phyloP scores from a whole-genome alignment of 257 asterid genomes.

The Eustoma russellianum region DNA sequence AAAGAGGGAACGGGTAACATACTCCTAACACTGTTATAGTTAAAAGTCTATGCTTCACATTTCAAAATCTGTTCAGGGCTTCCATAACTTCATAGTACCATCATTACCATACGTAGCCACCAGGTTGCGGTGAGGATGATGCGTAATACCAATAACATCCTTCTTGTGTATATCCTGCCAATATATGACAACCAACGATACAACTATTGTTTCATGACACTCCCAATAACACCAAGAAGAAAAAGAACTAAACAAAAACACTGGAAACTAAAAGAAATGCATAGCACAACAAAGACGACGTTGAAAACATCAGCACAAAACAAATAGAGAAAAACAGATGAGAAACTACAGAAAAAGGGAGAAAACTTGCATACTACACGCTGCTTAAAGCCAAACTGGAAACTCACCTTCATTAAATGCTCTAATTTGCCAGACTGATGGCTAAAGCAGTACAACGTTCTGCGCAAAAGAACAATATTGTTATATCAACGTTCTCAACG shows the following conservation, averaged over 20 bases:
- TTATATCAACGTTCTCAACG: no score
- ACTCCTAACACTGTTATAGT: no score
- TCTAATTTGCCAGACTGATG: conserved; percentile 87
- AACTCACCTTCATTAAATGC: conserved; percentile 90
- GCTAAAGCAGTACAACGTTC: conserved; percentile 91
- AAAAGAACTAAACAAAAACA: no score
- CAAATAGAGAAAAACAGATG: not conserved
- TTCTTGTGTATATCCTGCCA: conserved; percentile 77
- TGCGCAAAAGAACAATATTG: conserved; percentile 19
- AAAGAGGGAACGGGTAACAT: no score
- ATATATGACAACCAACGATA: no score
- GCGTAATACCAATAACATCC: conserved; percentile 86
- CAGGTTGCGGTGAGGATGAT: conserved; percentile 90
- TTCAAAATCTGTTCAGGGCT: conserved; percentile 34
- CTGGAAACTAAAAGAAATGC: no score
- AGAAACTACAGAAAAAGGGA: not conserved
- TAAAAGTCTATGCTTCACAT: not conserved
- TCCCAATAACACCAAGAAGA: no score
- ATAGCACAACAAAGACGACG: no score
- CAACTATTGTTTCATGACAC: no score
- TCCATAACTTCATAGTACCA: conserved; percentile 86
- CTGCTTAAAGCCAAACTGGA: not conserved
- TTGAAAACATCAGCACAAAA: not conserved
- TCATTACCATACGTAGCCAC: conserved; percentile 81
- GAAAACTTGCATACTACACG: not conserved